Evolutionary conservation across 2,329 filamentous ascomycete genomes (phyloP).

Genomic region (Stenocarpella maydis): DNA sequence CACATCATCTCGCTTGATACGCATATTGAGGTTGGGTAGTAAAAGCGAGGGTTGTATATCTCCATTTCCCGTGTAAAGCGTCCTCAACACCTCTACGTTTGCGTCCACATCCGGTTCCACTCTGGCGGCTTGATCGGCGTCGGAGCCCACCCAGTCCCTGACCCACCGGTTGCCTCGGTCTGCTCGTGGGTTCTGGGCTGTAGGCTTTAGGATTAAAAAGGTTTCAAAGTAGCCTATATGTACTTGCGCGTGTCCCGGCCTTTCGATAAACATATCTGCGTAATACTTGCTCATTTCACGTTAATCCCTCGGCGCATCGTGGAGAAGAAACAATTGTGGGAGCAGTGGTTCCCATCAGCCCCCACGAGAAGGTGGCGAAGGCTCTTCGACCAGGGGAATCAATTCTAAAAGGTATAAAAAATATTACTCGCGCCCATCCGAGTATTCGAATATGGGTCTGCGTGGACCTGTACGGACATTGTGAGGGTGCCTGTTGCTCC

Average conservation of each 20-base stretch:
- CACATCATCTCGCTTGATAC: neutral
- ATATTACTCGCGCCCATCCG: neutral
- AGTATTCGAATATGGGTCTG: no score
- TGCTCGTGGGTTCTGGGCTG: neutral
- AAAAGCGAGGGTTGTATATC: neutral
- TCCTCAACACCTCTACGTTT: neutral
- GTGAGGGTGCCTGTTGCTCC: neutral
- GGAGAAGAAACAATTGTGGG: neutral
- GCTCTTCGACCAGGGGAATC: no score
- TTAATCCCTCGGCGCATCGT: neutral
- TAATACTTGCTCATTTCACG: neutral
- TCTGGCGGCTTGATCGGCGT: neutral
- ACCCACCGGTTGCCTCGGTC: neutral
- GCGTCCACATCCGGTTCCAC: no score
- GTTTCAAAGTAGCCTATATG: neutral
- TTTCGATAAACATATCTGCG: neutral
- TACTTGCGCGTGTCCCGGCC: neutral
- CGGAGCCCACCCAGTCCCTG: neutral
- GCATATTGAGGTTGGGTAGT: fast-evolving
- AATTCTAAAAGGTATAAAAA: neutral
- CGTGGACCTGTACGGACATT: neutral
- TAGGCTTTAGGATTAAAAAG: neutral
- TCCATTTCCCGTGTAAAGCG: neutral
- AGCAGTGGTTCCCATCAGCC: neutral
- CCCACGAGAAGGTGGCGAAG: neutral